These are phyloP conservation scores for Aplosporella prunicola DNA, from an alignment of 2,329 filamentous ascomycete species.

Conservation along the genomic window DNA sequence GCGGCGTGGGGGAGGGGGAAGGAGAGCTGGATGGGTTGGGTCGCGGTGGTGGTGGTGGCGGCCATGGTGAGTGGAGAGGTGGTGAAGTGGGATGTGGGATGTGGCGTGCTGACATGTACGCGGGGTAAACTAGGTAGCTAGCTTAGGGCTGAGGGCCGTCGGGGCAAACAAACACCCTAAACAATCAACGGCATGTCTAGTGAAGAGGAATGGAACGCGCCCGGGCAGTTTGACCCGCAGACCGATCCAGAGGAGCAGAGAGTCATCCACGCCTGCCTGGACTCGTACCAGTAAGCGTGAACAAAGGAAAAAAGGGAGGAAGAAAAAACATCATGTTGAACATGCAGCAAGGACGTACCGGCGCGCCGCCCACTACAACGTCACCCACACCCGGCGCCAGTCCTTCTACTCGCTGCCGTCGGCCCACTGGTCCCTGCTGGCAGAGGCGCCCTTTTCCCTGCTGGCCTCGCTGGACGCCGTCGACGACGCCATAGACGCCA, in stretches of 20 bases:
- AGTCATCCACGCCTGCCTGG: conserved; percentile 71
- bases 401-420: conserved; percentile 87
- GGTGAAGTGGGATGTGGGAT: not conserved
- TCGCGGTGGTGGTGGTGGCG: not conserved
- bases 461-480: conserved; percentile 68
- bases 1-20: conserved; percentile 49
- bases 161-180: too few relatives aligned
- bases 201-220: too few relatives aligned
- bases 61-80: not conserved
- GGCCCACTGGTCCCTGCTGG: conserved; percentile 73
- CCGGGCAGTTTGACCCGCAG: conserved; percentile 56
- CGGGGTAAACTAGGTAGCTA: not conserved
- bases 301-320: too few relatives aligned
- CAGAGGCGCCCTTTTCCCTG: conserved; percentile 71
- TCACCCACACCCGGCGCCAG: conserved; percentile 81
- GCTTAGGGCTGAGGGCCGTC: not conserved
- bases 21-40: conserved; percentile 43
- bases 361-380: conserved; percentile 75
- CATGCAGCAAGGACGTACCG: conserved; percentile 85
- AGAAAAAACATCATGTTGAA: too few relatives aligned
- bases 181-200: too few relatives aligned
- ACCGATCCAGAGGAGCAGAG: conserved; percentile 70
- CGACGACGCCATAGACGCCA: conserved; percentile 81
- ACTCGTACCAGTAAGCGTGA: conserved; percentile 71
- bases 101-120: not conserved